phyloP scores from a whole-genome alignment of 495 filamentous ascomycete genomes.

The Tuber calosporum region DNA sequence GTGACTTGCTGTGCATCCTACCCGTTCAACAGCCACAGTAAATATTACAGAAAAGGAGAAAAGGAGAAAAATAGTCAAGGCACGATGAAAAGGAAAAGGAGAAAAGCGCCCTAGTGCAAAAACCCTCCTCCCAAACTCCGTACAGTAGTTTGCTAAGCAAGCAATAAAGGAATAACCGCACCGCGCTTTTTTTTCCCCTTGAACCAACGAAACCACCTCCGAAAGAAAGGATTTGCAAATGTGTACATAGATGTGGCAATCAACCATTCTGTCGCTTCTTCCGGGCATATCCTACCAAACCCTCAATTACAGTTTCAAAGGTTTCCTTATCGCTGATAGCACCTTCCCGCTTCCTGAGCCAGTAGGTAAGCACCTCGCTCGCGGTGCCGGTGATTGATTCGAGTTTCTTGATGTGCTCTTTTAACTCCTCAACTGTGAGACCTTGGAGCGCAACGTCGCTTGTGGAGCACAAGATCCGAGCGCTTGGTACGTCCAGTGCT shows the following conservation, averaged over 20 bases:
- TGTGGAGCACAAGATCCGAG: constrained; percentile 69
- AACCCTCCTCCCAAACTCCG: constrained; percentile 1
- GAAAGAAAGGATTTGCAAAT: background rate
- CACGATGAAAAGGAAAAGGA: background rate
- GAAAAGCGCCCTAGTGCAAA: background rate
- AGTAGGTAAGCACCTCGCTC: constrained; percentile 74
- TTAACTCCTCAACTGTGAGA: constrained; percentile 68
- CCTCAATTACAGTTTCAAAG: constrained; percentile 97
- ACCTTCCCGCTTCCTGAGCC: constrained; percentile 76
- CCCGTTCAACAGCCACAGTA: background rate
- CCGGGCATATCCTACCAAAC: constrained; percentile 88
- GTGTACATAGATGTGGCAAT: background rate
- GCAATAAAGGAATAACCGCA: background rate
- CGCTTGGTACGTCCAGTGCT: constrained; percentile 64
- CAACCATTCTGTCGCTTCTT: constrained; percentile 61
- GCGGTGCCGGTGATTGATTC: constrained; percentile 61
- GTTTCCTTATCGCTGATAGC: constrained; percentile 85
- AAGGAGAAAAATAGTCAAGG: background rate
- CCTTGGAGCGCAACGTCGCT: constrained; percentile 73
- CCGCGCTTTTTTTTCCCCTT: background rate
- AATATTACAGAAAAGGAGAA: background rate
- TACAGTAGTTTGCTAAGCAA: background rate
- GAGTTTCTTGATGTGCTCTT: constrained; percentile 62
- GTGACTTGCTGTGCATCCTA: background rate
- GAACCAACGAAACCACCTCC: background rate